Base-by-base conservation (phyloP, 1,139 yeast species). In the Hemisphaericaspora lyxosophila region DNA sequence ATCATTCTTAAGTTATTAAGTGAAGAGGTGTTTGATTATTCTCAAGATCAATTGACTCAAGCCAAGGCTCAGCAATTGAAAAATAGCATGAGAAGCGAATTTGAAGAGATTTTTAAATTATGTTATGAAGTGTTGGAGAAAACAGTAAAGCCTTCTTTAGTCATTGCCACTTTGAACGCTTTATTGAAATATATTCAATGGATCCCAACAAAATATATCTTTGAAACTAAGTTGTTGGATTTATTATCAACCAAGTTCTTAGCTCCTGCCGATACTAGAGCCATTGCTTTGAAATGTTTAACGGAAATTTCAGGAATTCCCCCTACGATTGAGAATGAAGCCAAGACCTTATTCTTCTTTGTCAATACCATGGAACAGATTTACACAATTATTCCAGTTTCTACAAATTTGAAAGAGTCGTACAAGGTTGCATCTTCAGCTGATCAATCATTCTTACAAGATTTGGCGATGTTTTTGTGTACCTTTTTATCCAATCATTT, bases 1-100 rank as follows among this genome's bases (percentile, higher is more conserved):
- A 81, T 83, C 47, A 90, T 94, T 44, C 74, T 92, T 59, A 85
- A 85, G 54, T 72, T 92, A 49, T 75, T 92, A 50, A 83, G 95
- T 43, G 99, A 92, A 68, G 99, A 92, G 64, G 95, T 92, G 26
- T 94, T 90, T 60, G 98, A 94, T 64, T 94, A 74, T 59, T 82
- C 95, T 29, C 88, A 90, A 35, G 97, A 90, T 50, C 96, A 88
- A 60, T 82, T 92, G 85, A 92, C 99, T 25, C 96, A 89, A 64
- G 95, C 96, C 7, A 92, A 92, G 64, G 88, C 95, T 8, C 79
- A 82, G 54, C 78, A 80, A 45, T 77, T 94, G 58, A 92, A 88
- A 60, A 72, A 76, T 36, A 85, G 89, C 51, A 84, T 92, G 88
- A 78, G 85, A 50, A 82, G 83, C 39, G 98, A 92, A 63, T 92